Percentiles rank a stretch among this genome's conserved stretches.
These are phyloP conservation scores for Acaromyces ingoldii DNA, from an alignment of 1,284 basidiomycete genomes.

Conservation along the genomic window DNA sequence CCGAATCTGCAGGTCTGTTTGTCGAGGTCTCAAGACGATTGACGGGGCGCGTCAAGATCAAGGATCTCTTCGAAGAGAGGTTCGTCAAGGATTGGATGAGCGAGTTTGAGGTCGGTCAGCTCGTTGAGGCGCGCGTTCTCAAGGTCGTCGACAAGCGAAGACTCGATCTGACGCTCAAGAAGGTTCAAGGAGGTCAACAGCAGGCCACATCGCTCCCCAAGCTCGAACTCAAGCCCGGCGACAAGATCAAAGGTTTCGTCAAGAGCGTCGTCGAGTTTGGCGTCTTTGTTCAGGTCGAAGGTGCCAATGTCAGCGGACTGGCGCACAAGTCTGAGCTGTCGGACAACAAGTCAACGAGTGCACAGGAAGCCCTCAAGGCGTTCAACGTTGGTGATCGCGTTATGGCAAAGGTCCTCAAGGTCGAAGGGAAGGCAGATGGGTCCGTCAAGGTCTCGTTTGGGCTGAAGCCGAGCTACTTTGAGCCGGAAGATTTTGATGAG, in stretches of 20 bases:
- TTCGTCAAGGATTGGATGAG: slow-evolving; percentile 93
- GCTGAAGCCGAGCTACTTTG: slow-evolving; percentile 82
- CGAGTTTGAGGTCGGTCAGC: slow-evolving; percentile 71
- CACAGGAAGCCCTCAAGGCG: slow-evolving; percentile 65
- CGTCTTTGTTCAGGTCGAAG: slow-evolving; percentile 81
- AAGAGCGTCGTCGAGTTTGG: slow-evolving; percentile 73
- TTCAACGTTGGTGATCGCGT: slow-evolving; percentile 84
- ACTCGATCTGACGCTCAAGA: slow-evolving; percentile 80
- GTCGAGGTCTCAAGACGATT: slow-evolving; percentile 75
- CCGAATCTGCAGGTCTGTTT: slow-evolving; percentile 77
- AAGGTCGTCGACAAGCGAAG: too few relatives aligned
- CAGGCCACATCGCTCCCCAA: slow-evolving; percentile 60
- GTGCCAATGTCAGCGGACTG: slow-evolving; percentile 75
- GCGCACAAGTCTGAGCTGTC: slow-evolving; percentile 67
- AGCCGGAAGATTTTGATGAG: slow-evolving; percentile 50
- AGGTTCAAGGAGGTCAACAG: slow-evolving; percentile 46
- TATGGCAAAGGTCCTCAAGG: slow-evolving; percentile 68
- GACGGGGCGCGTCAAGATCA: slow-evolving; percentile 87
- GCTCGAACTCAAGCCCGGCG: slow-evolving; percentile 40
- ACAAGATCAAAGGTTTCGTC: slow-evolving; percentile 51
- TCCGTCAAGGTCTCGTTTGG: slow-evolving; percentile 82
- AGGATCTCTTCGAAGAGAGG: slow-evolving; percentile 65
- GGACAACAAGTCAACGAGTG: slow-evolving; percentile 57
- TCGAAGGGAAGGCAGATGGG: slow-evolving; percentile 72
- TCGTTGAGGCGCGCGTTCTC: slow-evolving; percentile 67